These are phyloP conservation scores for Rhododendron ovatum DNA, from an alignment of 148 eudicot genomes.

Conservation along the genomic window DNA sequence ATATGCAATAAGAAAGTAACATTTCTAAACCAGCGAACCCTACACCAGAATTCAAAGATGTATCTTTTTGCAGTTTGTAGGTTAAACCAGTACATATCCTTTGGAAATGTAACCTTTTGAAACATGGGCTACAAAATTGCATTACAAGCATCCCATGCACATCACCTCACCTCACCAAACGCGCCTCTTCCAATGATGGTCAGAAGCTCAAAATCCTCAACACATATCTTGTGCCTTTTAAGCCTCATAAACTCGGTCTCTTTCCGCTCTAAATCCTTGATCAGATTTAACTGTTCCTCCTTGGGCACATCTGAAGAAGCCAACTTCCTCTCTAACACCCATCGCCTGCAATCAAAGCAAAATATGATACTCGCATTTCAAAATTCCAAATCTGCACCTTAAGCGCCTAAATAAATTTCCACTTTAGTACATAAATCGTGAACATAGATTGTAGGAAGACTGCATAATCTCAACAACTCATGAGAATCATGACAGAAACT, in stretches of 20 bases:
- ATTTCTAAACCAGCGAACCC: not conserved
- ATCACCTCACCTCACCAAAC: slow-evolving; percentile 72
- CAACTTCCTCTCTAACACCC: slow-evolving; percentile 39
- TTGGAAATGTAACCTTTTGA: not conserved
- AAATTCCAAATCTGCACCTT: not conserved
- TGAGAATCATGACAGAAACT: not conserved
- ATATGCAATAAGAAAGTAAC: not conserved
- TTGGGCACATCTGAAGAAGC: slow-evolving; percentile 40
- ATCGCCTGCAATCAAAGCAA: slow-evolving; percentile 37
- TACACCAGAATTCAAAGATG: not conserved
- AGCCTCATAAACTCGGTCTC: slow-evolving; percentile 65
- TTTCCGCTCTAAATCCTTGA: slow-evolving; percentile 65
- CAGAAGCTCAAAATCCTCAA: slow-evolving; percentile 57
- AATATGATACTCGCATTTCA: not conserved
- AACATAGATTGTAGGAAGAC: not conserved
- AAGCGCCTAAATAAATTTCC: not conserved
- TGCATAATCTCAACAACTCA: not conserved
- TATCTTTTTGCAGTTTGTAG: not conserved
- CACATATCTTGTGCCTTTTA: slow-evolving; percentile 48
- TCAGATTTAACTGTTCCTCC: slow-evolving; percentile 44
- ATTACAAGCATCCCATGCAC: not conserved
- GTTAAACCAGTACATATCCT: not conserved
- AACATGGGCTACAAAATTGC: not conserved
- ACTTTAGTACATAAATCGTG: not conserved
- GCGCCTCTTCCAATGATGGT: slow-evolving; percentile 68